A percentile compares a stretch with the other conserved stretches of the same genome.
Evolutionary conservation across 768 basidiomycete species (phyloP).

Genomic region (Naganishia friedmannii): DNA sequence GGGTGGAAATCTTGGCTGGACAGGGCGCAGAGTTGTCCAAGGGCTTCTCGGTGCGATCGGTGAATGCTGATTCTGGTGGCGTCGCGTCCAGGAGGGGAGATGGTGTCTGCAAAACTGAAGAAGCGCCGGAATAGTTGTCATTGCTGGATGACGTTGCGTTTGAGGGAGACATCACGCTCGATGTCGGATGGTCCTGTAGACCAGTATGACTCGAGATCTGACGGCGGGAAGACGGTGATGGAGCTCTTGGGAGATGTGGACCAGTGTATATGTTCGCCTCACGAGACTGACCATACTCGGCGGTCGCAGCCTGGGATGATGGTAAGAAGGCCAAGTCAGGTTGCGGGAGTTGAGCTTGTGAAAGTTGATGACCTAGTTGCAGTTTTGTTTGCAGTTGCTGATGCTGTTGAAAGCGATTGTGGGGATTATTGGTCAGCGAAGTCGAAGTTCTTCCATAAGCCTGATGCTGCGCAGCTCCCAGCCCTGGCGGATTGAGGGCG

Average conservation of each 20-base stretch:
- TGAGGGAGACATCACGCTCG: not conserved
- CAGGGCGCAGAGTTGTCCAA: not conserved
- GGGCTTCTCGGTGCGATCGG: not conserved
- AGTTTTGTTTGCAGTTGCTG: not conserved
- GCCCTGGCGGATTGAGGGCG: not conserved
- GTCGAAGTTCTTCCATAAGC: not conserved
- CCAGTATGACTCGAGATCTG: not conserved
- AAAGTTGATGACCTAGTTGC: not conserved
- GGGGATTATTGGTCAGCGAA: not conserved
- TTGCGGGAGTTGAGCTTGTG: not conserved
- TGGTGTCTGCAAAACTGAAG: constrained; percentile 13
- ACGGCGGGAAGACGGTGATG: not conserved
- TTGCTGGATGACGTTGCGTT: not conserved
- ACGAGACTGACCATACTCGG: not conserved
- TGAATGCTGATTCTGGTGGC: not conserved
- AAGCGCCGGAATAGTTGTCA: constrained; percentile 3
- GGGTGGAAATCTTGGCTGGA: constrained; percentile 1
- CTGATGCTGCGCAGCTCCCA: too few relatives aligned
- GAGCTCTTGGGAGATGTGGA: not conserved
- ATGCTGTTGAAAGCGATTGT: not conserved
- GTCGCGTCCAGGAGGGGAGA: not conserved
- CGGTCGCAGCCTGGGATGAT: not conserved
- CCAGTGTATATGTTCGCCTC: too few relatives aligned
- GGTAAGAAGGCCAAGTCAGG: not conserved
- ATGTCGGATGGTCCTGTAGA: too few relatives aligned